A percentile compares a stretch with the other conserved stretches of the same genome.
phyloP scores from a whole-genome alignment of 2,329 filamentous ascomycete species.

The Ophiostoma sp. region DNA sequence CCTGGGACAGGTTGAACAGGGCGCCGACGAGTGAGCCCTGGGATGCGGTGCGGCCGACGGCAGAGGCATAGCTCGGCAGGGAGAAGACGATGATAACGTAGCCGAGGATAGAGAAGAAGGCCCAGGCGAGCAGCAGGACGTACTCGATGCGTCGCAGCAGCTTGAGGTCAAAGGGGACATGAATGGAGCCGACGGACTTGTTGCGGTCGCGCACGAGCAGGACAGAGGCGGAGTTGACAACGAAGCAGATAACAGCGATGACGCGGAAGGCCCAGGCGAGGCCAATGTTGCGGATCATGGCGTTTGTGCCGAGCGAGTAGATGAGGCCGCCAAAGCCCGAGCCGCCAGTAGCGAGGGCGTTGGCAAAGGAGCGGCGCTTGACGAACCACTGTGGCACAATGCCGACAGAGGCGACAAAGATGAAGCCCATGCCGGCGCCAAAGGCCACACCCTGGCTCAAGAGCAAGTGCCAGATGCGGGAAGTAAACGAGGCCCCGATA shows the following conservation, averaged over 20 bases:
- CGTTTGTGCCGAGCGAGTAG: conserved; percentile 62
- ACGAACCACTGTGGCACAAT: conserved; percentile 71
- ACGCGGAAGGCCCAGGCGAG: conserved; percentile 63
- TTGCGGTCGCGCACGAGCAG: conserved; percentile 66
- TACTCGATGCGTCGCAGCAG: conserved; percentile 61
- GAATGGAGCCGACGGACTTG: conserved; percentile 60
- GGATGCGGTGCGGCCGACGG: conserved; percentile 59
- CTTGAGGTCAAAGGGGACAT: conserved; percentile 58
- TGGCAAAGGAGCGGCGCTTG: conserved; percentile 61
- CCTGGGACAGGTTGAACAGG: conserved; percentile 63
- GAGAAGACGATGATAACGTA: conserved; percentile 75
- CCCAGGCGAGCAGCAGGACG: conserved; percentile 59
- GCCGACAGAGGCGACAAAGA: conserved; percentile 63
- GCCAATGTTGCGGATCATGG: conserved; percentile 60
- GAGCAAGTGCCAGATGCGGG: conserved; percentile 67
- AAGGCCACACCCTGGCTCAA: conserved; percentile 70
- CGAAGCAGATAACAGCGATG: conserved; percentile 57
- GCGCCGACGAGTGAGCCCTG: conserved; percentile 69
- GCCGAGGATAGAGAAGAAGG: conserved; percentile 64
- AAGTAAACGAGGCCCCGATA: conserved; percentile 64
- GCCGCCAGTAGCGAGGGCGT: conserved; percentile 62
- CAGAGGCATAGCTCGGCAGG: conserved; percentile 65
- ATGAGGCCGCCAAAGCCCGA: conserved; percentile 68
- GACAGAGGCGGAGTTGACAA: conserved; percentile 58
- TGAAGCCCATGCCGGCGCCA: conserved; percentile 71